Base-by-base conservation (phyloP, 129 eudicot genomes). In the Flaveria brownii region DNA sequence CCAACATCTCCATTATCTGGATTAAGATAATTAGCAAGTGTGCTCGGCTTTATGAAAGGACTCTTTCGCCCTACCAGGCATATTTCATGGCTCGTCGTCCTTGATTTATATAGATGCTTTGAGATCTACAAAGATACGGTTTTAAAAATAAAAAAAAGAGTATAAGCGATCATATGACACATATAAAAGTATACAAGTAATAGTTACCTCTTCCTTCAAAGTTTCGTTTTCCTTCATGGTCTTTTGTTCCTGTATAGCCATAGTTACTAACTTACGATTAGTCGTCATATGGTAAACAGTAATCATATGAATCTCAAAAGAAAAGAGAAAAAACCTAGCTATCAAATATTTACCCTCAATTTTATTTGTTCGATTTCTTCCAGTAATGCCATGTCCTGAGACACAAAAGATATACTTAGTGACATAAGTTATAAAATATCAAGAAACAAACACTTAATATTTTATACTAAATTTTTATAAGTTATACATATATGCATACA, bases 331-430 rank as follows among this genome's bases (percentile, higher is more conserved):
- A 60, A 49, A 47, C 52, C 41, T 36, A 36, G 41, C 41, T 15
- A 7, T 72, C 23, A n/a, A 36, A 62, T 39, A 16, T 20, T 76
- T 84, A 92, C 97, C 89, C 91, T 87, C 23, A 85, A 42, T 72
- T 80, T 90, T 39, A 91, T 86, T 84, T 84, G 82, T 83, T 92
- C 90, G 9, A 90, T 84, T 83, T 87, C 90, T 86, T 92, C 96
- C 82, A 88, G 16, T 11, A 92, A 59, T 49, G 78, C 64, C 74
- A 65, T 82, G 45, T 82, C 85, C 74, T 77, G 78, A 54, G 26
- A 61, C 66, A 72, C 56, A 55, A 47, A 76, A 69, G 26, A 1
- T 26, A 54, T 10, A 39, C 23, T 17, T 45, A 10, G 13, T 9
- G 13, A 43, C 50, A 45, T 9, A 45, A 45, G 12, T 45, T 30